A percentile compares a stretch with the other conserved stretches of the same genome.
These are phyloP conservation scores for Trichoderma citrinoviride DNA, from an alignment of 2,329 filamentous ascomycete genomes.

Conservation along the genomic window DNA sequence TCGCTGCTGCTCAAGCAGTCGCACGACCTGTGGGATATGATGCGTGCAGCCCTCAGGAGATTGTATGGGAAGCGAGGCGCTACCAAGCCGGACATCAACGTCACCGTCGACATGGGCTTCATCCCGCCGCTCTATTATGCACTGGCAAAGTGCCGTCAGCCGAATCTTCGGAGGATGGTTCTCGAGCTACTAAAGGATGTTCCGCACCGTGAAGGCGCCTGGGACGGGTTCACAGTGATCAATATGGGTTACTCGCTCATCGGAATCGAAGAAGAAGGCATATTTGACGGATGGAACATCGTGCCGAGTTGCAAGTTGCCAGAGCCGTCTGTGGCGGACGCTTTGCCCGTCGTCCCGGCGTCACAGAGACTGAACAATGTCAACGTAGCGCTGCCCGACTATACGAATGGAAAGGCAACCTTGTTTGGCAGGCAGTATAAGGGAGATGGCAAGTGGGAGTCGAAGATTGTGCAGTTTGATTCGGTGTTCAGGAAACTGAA, in stretches of 20 bases:
- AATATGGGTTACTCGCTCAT: slow-evolving; percentile 25
- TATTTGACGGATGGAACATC: slow-evolving; percentile 9
- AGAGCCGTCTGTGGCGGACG: background rate
- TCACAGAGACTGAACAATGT: slow-evolving; percentile 6
- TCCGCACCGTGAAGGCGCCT: slow-evolving; percentile 29
- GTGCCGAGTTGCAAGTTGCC: slow-evolving; percentile 1
- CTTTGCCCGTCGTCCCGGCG: slow-evolving; percentile 1
- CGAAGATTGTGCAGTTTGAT: slow-evolving; percentile 8
- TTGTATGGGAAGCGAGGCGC: background rate
- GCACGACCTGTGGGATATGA: background rate
- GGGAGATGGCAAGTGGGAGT: slow-evolving; percentile 4
- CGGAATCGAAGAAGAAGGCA: slow-evolving; percentile 12
- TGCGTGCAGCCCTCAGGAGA: background rate
- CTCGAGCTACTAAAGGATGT: slow-evolving; percentile 24
- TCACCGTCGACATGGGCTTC: slow-evolving; percentile 32
- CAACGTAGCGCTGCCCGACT: slow-evolving; percentile 16
- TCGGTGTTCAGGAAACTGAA: background rate
- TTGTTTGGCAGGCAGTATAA: slow-evolving; percentile 1
- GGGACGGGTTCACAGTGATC: slow-evolving; percentile 25
- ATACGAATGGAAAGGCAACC: background rate
- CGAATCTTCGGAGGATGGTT: slow-evolving; percentile 31
- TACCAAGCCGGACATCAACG: slow-evolving; percentile 3
- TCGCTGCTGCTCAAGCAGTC: slow-evolving; percentile 9
- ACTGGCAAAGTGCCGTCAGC: slow-evolving; percentile 34
- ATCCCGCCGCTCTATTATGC: slow-evolving; percentile 35